Conservation (phyloP, 768 basidiomycete species). For the Mycena metata region DNA sequence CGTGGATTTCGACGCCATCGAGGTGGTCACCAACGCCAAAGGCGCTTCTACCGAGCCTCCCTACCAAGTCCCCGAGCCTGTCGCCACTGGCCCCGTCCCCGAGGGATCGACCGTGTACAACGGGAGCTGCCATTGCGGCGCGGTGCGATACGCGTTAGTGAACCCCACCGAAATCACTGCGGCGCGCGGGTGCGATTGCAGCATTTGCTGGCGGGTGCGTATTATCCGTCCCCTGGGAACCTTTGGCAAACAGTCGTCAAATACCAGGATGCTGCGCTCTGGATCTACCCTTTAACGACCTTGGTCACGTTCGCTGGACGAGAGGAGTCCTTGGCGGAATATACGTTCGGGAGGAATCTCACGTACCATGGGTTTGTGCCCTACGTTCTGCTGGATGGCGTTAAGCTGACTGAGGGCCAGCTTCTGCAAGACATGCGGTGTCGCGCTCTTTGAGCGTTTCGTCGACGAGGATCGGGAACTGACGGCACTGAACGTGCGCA, state of each 20-base stretch:
- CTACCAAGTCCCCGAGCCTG: conserved; percentile 22
- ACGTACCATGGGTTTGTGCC: conserved; percentile 9
- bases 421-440: conserved; percentile 26
- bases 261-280: conserved; percentile 20
- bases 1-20: conserved; percentile 10
- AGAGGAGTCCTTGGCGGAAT: conserved; percentile 16
- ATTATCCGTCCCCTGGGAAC: not conserved
- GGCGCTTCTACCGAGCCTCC: not conserved
- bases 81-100: not conserved
- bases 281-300: conserved; percentile 15
- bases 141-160: conserved; percentile 20
- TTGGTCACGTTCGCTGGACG: conserved; percentile 9
- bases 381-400: too few species aligned
- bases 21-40: not conserved
- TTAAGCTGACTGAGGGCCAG: too few species aligned
- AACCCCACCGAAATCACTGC: conserved; percentile 3
- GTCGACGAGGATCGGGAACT: not conserved
- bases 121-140: conserved; percentile 37
- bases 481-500: conserved; percentile 28
- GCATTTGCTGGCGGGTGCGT: conserved; percentile 30
- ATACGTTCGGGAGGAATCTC: conserved; percentile 1
- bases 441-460: conserved; percentile 15
- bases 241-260: too few species aligned
- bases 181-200: conserved; percentile 32
- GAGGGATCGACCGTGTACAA: conserved; percentile 19